phyloP scores from a whole-genome alignment of 768 basidiomycete species.

The Tylopilus plumbeoviolaceoides region DNA sequence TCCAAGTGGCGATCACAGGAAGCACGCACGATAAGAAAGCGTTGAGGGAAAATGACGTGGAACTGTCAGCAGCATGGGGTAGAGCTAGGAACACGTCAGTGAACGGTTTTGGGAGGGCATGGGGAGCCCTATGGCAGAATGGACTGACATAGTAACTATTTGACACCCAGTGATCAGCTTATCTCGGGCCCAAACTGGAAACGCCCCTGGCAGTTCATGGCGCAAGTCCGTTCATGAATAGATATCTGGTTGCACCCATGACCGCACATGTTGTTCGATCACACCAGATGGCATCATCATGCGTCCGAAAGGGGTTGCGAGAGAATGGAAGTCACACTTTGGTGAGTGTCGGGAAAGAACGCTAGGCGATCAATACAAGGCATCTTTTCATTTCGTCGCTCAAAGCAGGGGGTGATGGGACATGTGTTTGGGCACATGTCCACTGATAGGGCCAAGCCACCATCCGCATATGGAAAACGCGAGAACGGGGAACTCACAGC shows the following conservation, averaged over 20 bases:
- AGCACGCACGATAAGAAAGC: constrained; percentile 13
- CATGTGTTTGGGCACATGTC: constrained; percentile 21
- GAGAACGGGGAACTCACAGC: constrained; percentile 21
- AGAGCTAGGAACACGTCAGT: background rate
- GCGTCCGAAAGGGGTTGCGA: constrained; percentile 12
- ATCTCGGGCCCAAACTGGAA: constrained; percentile 11
- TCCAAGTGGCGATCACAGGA: constrained; percentile 11
- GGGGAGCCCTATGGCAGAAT: background rate
- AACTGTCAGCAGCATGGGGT: constrained; percentile 15
- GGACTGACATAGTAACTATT: constrained; percentile 8
- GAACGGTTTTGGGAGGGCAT: background rate
- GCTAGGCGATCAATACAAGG: constrained; percentile 22
- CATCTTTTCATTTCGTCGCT: constrained; percentile 20
- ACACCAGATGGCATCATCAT: constrained; percentile 20
- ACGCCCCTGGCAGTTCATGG: constrained; percentile 10
- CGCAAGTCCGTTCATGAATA: constrained; percentile 14
- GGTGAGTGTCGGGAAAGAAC: constrained; percentile 7
- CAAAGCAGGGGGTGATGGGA: constrained; percentile 7
- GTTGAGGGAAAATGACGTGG: constrained; percentile 17
- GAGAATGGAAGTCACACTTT: constrained; percentile 23
- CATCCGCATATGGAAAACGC: constrained; percentile 14
- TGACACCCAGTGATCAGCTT: constrained; percentile 11
- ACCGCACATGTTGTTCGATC: constrained; percentile 18
- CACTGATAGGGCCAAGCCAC: constrained; percentile 7
- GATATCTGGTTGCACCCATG: constrained; percentile 9